These are phyloP conservation scores for Bryopsis sp. DNA, from an alignment of 139 green algal genomes.

Conservation along the genomic window DNA sequence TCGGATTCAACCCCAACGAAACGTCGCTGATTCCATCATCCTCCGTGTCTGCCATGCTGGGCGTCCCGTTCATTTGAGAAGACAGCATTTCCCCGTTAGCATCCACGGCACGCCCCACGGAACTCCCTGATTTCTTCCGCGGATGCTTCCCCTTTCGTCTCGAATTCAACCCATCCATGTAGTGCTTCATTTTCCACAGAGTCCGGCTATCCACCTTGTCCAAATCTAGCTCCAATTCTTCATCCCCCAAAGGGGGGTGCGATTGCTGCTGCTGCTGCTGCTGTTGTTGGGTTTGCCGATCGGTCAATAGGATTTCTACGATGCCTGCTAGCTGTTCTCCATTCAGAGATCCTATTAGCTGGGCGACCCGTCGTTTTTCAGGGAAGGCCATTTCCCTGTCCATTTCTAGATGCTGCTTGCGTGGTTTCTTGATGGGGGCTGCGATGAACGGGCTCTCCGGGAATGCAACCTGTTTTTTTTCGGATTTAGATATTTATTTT, in stretches of 20 bases:
- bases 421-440: background rate
- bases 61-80: too few species aligned
- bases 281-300: too few species aligned
- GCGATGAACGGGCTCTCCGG: background rate
- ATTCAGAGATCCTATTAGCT: slow-evolving; percentile 21
- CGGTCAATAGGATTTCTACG: background rate
- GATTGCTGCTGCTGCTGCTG: too few species aligned
- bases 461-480: background rate
- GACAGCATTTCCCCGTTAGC: too few species aligned
- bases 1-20: too few species aligned
- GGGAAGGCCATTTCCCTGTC: slow-evolving; percentile 10
- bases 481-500: background rate
- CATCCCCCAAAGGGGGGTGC: slow-evolving; percentile 12
- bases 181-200: slow-evolving; percentile 23
- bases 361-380: slow-evolving; percentile 13
- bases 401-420: background rate
- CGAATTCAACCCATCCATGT: too few species aligned
- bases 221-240: slow-evolving; percentile 29
- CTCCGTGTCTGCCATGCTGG: too few species aligned
- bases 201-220: slow-evolving; percentile 22
- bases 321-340: background rate
- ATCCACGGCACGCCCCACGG: too few species aligned
- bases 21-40: too few species aligned
- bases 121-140: too few species aligned
- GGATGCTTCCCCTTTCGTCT: too few species aligned